These are phyloP conservation scores for Lachnellula suecica DNA, from an alignment of 2,329 filamentous ascomycete genomes.

Conservation along the genomic window DNA sequence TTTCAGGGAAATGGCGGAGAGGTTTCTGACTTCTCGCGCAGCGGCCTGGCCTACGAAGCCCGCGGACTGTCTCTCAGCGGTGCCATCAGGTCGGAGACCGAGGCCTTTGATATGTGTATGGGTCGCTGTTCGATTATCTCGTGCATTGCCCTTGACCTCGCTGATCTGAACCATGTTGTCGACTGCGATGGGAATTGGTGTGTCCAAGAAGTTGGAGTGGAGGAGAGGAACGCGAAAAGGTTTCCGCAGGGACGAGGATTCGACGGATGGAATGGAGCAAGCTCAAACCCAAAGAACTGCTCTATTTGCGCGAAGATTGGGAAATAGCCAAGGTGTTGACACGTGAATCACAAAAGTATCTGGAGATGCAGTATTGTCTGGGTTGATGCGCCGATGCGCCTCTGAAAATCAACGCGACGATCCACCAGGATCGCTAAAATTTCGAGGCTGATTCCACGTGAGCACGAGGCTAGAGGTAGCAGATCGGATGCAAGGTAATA, in stretches of 20 bases:
- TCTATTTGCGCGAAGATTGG: no score
- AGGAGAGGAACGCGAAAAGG: no score
- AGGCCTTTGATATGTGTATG: slow-evolving; percentile 98
- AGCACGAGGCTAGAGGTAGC: neutral
- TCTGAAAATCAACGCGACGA: slow-evolving; percentile 6
- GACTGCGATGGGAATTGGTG: no score
- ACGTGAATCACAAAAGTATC: no score
- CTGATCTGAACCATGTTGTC: slow-evolving; percentile 81
- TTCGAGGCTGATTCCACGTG: neutral
- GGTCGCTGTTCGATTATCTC: slow-evolving; percentile 93
- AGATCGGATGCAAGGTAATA: no score
- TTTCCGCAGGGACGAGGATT: no score
- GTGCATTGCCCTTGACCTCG: slow-evolving; percentile 90
- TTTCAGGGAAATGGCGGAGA: slow-evolving; percentile 55
- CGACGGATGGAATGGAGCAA: no score
- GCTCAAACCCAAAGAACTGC: no score
- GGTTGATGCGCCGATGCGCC: neutral
- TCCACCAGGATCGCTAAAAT: slow-evolving; percentile 7
- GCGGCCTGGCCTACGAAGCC: slow-evolving; percentile 89
- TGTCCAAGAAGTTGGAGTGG: neutral
- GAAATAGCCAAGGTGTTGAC: no score
- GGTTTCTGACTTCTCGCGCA: slow-evolving; percentile 74
- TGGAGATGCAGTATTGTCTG: no score
- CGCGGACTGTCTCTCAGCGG: slow-evolving; percentile 72
- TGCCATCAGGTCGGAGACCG: slow-evolving; percentile 82